Conservation (phyloP, 2,329 filamentous ascomycete genomes). For the Pezicula radicicola region DNA sequence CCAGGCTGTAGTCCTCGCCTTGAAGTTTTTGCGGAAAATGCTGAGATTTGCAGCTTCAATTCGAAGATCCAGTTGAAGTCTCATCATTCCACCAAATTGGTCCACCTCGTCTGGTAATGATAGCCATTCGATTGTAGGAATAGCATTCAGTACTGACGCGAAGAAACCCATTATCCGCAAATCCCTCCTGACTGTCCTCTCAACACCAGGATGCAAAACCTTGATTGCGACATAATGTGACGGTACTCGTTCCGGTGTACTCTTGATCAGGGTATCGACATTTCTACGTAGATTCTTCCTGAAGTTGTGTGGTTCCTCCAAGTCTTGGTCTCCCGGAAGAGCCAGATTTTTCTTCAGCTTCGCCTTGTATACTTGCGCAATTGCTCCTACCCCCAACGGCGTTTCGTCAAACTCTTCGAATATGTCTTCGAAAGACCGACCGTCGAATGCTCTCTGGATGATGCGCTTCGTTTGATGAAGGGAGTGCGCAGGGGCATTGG, state of each 20-base stretch:
- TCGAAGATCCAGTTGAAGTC: conserved; percentile 88
- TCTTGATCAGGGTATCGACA: conserved; percentile 84
- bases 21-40: conserved; percentile 88
- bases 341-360: conserved; percentile 81
- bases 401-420: conserved; percentile 93
- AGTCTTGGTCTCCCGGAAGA: conserved; percentile 54
- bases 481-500: conserved; percentile 89
- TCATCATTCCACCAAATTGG: conserved; percentile 99
- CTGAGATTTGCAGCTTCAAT: conserved; percentile 91
- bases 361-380: conserved; percentile 96
- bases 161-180: conserved; percentile 93
- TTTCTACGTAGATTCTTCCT: conserved; percentile 72
- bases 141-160: conserved; percentile 74
- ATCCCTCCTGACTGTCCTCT: conserved; percentile 86
- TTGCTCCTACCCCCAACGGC: conserved; percentile 90
- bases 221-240: conserved; percentile 95
- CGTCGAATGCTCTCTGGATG: conserved; percentile 78
- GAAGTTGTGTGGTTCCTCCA: conserved; percentile 53
- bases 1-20: conserved; percentile 85
- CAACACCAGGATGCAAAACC: conserved; percentile 88
- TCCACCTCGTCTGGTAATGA: conserved; percentile 91
- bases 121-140: conserved; percentile 96
- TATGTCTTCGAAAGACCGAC: conserved; percentile 79
- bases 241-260: conserved; percentile 77
- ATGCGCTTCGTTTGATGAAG: conserved; percentile 75